Evolutionary conservation across 2,329 filamentous ascomycete species (phyloP).

Genomic region (Pseudogymnoascus sp.): DNA sequence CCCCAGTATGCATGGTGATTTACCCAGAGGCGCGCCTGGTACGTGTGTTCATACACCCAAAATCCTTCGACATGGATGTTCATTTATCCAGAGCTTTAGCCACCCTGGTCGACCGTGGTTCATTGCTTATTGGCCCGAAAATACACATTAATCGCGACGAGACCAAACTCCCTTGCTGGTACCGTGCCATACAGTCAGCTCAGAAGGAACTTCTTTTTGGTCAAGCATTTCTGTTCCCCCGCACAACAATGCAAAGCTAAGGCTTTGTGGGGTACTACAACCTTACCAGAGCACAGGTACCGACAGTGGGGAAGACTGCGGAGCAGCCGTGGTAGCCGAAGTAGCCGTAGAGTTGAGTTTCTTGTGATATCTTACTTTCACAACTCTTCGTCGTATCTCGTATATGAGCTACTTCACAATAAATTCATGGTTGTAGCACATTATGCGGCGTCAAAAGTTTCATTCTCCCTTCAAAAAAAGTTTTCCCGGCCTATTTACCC

Average conservation of each 20-base stretch:
- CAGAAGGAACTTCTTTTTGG: neutral
- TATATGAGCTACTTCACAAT: neutral
- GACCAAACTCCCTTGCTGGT: neutral
- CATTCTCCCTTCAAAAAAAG: neutral
- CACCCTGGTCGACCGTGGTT: neutral
- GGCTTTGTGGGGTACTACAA: neutral
- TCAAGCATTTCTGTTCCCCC: neutral
- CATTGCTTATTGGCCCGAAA: neutral
- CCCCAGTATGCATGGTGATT: neutral
- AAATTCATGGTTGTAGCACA: neutral
- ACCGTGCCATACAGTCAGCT: neutral
- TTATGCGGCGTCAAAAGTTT: neutral
- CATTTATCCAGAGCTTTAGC: neutral
- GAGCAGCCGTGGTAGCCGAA: neutral
- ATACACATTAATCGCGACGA: neutral
- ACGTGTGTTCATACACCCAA: neutral
- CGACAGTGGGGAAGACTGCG: neutral
- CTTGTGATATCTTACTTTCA: neutral
- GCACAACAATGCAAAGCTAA: neutral
- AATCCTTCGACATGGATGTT: neutral
- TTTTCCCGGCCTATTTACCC: neutral
- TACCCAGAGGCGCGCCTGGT: neutral
- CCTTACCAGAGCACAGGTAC: neutral
- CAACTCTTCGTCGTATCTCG: neutral
- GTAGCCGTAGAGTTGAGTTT: neutral